Evolutionary conservation across 352 stramenopile genomes (phyloP), one percentile per base, ranked within the genome.

Genomic region (Phytophthora constricta): DNA sequence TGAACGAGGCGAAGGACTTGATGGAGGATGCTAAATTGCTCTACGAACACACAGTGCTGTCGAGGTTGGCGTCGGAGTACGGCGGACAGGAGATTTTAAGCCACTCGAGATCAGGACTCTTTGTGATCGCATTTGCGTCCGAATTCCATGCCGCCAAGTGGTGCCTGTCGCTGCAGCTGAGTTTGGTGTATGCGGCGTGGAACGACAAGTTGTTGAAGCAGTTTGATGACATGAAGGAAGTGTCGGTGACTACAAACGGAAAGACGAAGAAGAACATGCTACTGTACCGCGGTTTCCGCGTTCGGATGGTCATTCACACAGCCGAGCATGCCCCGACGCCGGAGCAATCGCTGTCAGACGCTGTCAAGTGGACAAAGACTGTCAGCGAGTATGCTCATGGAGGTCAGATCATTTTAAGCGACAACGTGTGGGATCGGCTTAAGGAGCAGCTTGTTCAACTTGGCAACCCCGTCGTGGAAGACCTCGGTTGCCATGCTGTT

Each of bases 141-240:
- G 88, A 96, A 60, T 96, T 94, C 61, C 86, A 96, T 54, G 88
- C 88, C 0, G 88, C 88, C 53, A 93, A 93, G 70, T 96, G 88
- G 88, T 96, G 88, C 64, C 65, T 96, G 0, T 93, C 88, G 19
- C 69, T 96, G 48, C 88, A 96, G 62, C 70, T 96, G 8, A 93
- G 86, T 62, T 57, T 96, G 7, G 86, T 96, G 19, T 96, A 95
- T 52, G 88, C 88, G 1, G 86, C 88, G 11, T 96, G 88, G 88
- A 95, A 93, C 51, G 86, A 93, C 47, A 94, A 94, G 63, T 65
- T 96, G 41, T 72, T 96, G n/a, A 91, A 89, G 53, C 79, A 91
- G 20, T 93, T 93, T 54, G 76, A 89, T 26, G 86, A 91, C 65
- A 91, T 93, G 74, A 87, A 86, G 57, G 88, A 96, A 64, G 68